A percentile compares a stretch with the other conserved stretches of the same genome.
Conservation (phyloP, 345 rosid species). For the Cardamine resedifolia region DNA sequence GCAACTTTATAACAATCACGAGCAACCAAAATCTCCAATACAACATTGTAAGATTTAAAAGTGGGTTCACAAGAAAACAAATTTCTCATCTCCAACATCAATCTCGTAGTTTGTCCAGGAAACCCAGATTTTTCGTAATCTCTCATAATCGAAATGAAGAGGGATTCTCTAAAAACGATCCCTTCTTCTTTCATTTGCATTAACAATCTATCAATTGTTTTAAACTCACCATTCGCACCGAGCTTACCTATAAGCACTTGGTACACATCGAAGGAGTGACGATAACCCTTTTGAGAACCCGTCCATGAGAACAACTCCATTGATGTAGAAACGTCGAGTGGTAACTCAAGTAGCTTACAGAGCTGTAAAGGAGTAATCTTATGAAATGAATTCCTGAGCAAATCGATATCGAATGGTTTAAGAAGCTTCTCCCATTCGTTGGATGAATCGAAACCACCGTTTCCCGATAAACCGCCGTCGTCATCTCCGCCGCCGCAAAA, state of each 20-base stretch:
- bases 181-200: conserved; percentile 79
- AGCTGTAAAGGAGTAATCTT: conserved; percentile 61
- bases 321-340: conserved; percentile 64
- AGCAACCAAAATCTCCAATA: conserved; percentile 60
- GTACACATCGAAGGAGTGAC: conserved; percentile 65
- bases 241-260: conserved; percentile 65
- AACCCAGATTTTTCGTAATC: conserved; percentile 56
- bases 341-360: conserved; percentile 60
- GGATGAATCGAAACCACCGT: conserved; percentile 38
- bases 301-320: conserved; percentile 66
- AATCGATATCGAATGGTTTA: conserved; percentile 72
- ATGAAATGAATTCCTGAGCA: conserved; percentile 50
- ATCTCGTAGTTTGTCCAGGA: conserved; percentile 83
- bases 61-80: conserved; percentile 60
- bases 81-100: conserved; percentile 72
- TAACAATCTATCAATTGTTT: conserved; percentile 57
- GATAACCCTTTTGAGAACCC: conserved; percentile 63
- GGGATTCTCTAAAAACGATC: conserved; percentile 59
- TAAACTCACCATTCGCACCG: conserved; percentile 62
- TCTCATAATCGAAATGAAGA: conserved; percentile 75
- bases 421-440: conserved; percentile 86
- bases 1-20: conserved; percentile 60
- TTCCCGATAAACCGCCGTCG: background rate
- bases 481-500: conserved; percentile 8
- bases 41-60: conserved; percentile 70